Evolutionary conservation across 139 green algal species (phyloP), one percentile per base, ranked within the genome.

Genomic region (Chlorella vulgaris): DNA sequence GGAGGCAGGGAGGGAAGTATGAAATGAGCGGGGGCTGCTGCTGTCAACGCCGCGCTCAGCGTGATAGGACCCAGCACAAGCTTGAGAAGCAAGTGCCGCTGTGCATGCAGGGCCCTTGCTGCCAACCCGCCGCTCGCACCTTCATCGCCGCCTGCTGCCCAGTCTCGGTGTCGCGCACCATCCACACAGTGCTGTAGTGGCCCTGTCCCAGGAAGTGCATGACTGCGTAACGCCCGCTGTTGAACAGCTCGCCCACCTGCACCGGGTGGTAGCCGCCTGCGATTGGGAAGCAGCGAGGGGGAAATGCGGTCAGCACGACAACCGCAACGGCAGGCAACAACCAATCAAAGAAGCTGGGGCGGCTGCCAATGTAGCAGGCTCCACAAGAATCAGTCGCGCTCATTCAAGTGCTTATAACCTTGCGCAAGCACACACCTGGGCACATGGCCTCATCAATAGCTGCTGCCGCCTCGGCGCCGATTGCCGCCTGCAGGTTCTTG

Each of bases 171-270:
- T 97, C 92, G 22, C 87, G 66, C n/a, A 97, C 94, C 7, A 98
- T 88, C 97, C 97, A 99, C 31, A 99, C 96, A 3, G 97, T 99
- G 42, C 89, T 95, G 85, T 99, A 99, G 88, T 99, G 97, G 10
- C 97, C 97, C 96, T 95, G 98, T 8, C 97, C 97, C 15, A 99
- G 90, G 84, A 98, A 98, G 69, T 88, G 78, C 19, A 96, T 83
- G 2, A 98, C 96, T 0, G 84, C 88, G 88, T 99, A 99, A 0
- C 94, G 88, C 0, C 94, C 94, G 29, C 87, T 43, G 35, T 95
- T 95, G 88, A 94, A 99, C 61, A 82, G 84, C 75, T 99, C 96
- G 3, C 96, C 96, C 5, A 98, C 67, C 7, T 76, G 70, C 1
- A 98, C 96, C 31, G 90, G 94, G 82, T 99, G 96, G 83, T 99